Percentiles rank a stretch among this genome's conserved stretches.
Evolutionary conservation across 108 stramenopile genomes (phyloP).

Genomic region (Fragilaria crotonensis): DNA sequence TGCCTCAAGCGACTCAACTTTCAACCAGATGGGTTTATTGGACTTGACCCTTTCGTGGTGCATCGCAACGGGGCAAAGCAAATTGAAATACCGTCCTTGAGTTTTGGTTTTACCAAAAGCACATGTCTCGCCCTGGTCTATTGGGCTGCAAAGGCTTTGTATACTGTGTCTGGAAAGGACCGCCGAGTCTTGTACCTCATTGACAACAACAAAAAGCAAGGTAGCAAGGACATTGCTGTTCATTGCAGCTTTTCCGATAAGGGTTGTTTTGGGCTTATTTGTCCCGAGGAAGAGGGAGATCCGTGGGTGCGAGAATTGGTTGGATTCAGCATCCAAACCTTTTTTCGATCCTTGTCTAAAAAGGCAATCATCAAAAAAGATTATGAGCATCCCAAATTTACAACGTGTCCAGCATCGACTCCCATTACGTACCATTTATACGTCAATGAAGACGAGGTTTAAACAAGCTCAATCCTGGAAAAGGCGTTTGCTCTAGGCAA

Average conservation of each 20-base stretch:
- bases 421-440: no score
- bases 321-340: not conserved
- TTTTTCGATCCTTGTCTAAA: no score
- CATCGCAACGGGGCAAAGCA: not conserved
- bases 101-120: constrained; percentile 6
- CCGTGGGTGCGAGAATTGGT: not conserved
- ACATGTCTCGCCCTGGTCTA: constrained; percentile 4
- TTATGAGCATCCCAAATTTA: no score
- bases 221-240: no score
- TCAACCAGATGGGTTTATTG: constrained; percentile 2
- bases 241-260: not conserved
- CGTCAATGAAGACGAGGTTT: no score
- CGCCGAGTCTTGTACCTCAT: constrained; percentile 1
- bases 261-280: not conserved
- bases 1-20: not conserved
- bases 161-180: not conserved
- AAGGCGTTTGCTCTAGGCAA: no score
- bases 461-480: no score
- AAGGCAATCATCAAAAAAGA: no score
- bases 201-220: not conserved
- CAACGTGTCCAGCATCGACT: no score
- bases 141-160: constrained; percentile 7
- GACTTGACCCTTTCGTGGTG: constrained; percentile 4
- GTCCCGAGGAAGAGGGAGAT: not conserved
- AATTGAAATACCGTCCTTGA: constrained; percentile 1